A percentile compares a stretch with the other conserved stretches of the same genome.
These are phyloP conservation scores for Diospyros lotus DNA, from an alignment of 148 eudicot species.

Conservation along the genomic window DNA sequence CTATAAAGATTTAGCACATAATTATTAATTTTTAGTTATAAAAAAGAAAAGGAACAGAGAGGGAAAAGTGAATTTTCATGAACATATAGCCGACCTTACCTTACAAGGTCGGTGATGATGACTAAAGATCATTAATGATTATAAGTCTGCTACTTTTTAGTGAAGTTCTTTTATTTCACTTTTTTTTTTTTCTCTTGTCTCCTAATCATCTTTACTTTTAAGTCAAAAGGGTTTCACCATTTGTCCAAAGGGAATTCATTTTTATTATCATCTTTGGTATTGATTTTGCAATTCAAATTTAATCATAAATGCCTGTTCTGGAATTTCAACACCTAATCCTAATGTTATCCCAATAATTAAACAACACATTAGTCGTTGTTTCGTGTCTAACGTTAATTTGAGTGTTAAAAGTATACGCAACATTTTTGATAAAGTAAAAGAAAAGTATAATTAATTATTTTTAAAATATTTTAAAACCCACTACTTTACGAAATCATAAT, in stretches of 20 bases:
- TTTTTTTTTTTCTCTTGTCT: not conserved
- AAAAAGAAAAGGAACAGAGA: not conserved
- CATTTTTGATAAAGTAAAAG: no score
- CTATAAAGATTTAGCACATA: not conserved
- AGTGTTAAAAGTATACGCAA: no score
- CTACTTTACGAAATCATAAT: no score
- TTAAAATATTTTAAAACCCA: no score
- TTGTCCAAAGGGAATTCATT: not conserved
- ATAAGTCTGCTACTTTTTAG: not conserved
- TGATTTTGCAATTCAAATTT: not conserved
- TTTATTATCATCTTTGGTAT: not conserved
- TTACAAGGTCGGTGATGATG: slow-evolving; percentile 1
- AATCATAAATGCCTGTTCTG: not conserved
- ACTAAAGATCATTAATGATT: not conserved
- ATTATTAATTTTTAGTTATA: not conserved
- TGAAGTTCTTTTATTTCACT: not conserved
- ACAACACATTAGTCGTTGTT: no score
- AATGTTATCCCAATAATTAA: no score
- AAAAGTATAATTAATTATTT: no score
- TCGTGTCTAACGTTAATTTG: no score
- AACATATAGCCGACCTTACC: not conserved
- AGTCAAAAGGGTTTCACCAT: slow-evolving; percentile 11
- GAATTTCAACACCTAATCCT: no score
- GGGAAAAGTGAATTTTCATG: no score
- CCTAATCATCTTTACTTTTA: slow-evolving; percentile 9